These are phyloP conservation scores for Fusarium marasasianum DNA, from an alignment of 2,329 filamentous ascomycete species.

Conservation along the genomic window DNA sequence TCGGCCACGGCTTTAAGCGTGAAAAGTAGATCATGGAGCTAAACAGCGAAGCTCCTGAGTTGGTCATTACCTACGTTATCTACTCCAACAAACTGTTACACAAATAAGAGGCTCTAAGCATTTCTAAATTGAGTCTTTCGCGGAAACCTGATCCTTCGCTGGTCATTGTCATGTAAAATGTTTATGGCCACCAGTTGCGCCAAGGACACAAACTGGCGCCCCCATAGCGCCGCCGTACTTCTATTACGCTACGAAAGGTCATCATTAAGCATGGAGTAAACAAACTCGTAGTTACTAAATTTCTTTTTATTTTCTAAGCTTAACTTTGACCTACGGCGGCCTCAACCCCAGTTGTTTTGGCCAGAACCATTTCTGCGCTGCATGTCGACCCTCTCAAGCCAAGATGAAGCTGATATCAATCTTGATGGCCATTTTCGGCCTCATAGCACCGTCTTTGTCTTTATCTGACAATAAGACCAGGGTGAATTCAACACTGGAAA, in stretches of 20 bases:
- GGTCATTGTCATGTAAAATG: fast-evolving
- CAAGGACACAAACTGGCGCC: too few relatives aligned
- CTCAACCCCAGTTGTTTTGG: neutral
- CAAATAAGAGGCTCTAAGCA: fast-evolving
- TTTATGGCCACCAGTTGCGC: neutral
- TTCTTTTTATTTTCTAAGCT: fast-evolving
- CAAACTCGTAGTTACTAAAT: fast-evolving
- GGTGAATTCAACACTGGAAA: neutral
- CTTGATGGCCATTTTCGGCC: fast-evolving
- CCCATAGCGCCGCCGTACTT: too few relatives aligned
- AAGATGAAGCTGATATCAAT: neutral
- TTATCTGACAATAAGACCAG: fast-evolving
- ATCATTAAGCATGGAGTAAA: neutral
- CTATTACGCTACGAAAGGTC: neutral
- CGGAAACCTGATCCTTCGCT: fast-evolving
- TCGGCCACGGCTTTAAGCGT: fast-evolving
- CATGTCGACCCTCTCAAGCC: neutral
- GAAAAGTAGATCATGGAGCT: too few relatives aligned
- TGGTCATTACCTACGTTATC: fast-evolving
- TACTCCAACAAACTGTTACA: fast-evolving
- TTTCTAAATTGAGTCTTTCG: fast-evolving
- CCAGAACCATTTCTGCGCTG: neutral
- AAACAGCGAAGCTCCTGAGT: fast-evolving
- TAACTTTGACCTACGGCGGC: fast-evolving
- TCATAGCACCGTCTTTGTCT: neutral